Conservation (phyloP, 1,139 yeast species). For the Diutina rugosa region DNA sequence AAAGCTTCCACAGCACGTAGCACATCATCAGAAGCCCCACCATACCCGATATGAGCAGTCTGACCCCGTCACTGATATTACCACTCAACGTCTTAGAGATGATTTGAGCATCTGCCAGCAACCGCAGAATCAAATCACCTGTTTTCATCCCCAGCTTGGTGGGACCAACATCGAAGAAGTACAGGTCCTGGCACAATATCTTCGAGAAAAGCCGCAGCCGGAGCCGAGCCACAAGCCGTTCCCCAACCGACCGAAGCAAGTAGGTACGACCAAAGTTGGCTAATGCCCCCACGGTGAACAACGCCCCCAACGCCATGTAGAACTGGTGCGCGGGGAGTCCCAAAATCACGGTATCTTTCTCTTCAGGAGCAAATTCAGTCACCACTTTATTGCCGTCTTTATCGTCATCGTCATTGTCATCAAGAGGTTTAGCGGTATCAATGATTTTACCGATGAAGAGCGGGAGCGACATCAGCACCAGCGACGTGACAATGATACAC, state of each 20-base stretch:
- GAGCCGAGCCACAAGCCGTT: slow-evolving; percentile 71
- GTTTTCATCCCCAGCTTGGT: slow-evolving; percentile 44
- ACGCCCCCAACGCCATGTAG: slow-evolving; percentile 23
- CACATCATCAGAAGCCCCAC: slow-evolving; percentile 85
- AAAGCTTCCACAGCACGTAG: slow-evolving; percentile 66
- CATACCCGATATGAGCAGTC: slow-evolving; percentile 66
- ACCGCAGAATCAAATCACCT: slow-evolving; percentile 82
- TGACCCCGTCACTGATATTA: slow-evolving; percentile 81
- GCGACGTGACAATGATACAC: slow-evolving; percentile 43
- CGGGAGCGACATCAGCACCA: slow-evolving; percentile 56
- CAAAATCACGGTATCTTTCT: slow-evolving; percentile 17
- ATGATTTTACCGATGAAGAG: slow-evolving; percentile 65
- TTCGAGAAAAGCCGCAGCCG: slow-evolving; percentile 66
- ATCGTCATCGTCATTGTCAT: slow-evolving; percentile 2
- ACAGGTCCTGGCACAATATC: slow-evolving; percentile 77
- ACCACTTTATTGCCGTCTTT: slow-evolving; percentile 4
- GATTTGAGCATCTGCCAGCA: slow-evolving; percentile 82
- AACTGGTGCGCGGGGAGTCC: slow-evolving; percentile 23
- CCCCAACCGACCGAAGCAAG: slow-evolving; percentile 67
- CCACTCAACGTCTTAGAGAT: slow-evolving; percentile 82
- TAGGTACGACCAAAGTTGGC: slow-evolving; percentile 77
- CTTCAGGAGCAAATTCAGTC: not conserved
- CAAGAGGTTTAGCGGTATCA: slow-evolving; percentile 20
- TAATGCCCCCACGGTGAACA: slow-evolving; percentile 56
- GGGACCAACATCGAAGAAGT: slow-evolving; percentile 77